These are phyloP conservation scores for Neurospora terricola DNA, from an alignment of 495 filamentous ascomycete genomes.

Conservation along the genomic window DNA sequence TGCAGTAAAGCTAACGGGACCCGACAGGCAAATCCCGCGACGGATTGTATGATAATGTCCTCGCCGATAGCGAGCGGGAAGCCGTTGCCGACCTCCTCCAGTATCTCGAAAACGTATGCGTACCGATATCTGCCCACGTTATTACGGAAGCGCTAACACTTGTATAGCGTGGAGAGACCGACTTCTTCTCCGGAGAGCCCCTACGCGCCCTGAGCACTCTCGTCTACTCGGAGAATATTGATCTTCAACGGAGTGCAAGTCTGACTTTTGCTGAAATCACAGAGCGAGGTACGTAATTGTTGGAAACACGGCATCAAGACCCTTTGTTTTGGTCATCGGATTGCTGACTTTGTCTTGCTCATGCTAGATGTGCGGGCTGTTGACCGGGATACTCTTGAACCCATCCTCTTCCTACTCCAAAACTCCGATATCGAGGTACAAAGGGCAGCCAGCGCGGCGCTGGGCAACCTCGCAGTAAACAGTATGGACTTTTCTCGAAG, in stretches of 20 bases:
- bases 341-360: slow-evolving; percentile 13
- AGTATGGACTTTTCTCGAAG: slow-evolving; percentile 46
- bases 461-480: slow-evolving; percentile 95
- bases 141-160: slow-evolving; percentile 10
- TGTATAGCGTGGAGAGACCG: slow-evolving; percentile 74
- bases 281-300: slow-evolving; percentile 66
- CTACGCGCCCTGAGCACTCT: slow-evolving; percentile 87
- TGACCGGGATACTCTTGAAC: slow-evolving; percentile 86
- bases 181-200: slow-evolving; percentile 98
- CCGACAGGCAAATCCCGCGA: slow-evolving; percentile 74
- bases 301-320: not conserved
- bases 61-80: slow-evolving; percentile 94
- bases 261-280: slow-evolving; percentile 99
- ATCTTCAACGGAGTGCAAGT: slow-evolving; percentile 92
- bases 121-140: not conserved
- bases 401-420: slow-evolving; percentile 89
- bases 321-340: not conserved
- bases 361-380: slow-evolving; percentile 85
- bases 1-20: slow-evolving; percentile 4
- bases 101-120: slow-evolving; percentile 86
- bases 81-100: slow-evolving; percentile 91
- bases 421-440: slow-evolving; percentile 96
- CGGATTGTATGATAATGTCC: slow-evolving; percentile 87
- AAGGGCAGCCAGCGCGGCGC: slow-evolving; percentile 87
- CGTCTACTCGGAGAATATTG: slow-evolving; percentile 97